A percentile compares a stretch with the other conserved stretches of the same genome.
phyloP scores from a whole-genome alignment of 169 alveolate species.

The Hepatocystis sp. region DNA sequence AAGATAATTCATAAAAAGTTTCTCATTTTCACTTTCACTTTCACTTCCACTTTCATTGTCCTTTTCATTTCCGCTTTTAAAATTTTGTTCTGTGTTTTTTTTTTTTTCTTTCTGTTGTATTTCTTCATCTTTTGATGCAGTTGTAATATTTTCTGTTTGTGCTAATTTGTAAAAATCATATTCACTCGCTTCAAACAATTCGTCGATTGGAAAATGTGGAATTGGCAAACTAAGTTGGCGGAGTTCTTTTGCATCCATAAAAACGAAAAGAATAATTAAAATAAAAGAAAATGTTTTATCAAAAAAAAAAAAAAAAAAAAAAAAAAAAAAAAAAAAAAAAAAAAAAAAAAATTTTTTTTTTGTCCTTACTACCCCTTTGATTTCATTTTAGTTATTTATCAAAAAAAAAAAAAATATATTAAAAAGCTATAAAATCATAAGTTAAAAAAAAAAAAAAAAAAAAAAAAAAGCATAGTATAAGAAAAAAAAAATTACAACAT shows the following conservation, averaged over 20 bases:
- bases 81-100: too few relatives aligned
- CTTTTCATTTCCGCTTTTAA: neutral
- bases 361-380: too few relatives aligned
- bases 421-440: too few relatives aligned
- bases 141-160: neutral
- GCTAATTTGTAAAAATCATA: conserved; percentile 52
- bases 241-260: conserved; percentile 51
- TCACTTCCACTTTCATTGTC: neutral
- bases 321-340: neutral
- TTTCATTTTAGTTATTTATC: too few relatives aligned
- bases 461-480: too few relatives aligned
- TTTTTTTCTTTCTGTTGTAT: neutral
- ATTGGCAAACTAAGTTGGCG: conserved; percentile 29
- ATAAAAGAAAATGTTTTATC: neutral
- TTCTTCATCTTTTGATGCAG: neutral
- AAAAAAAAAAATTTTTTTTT: too few relatives aligned
- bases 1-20: conserved; percentile 38
- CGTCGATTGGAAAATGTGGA: conserved; percentile 38
- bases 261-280: neutral
- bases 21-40: conserved; percentile 64
- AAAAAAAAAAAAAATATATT: too few relatives aligned
- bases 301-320: neutral
- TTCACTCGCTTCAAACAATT: conserved; percentile 26
- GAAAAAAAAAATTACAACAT: too few relatives aligned
- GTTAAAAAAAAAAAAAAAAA: too few relatives aligned